Conservation (phyloP, 176 grass and related monocot species). For the Lolium multiflorum region DNA sequence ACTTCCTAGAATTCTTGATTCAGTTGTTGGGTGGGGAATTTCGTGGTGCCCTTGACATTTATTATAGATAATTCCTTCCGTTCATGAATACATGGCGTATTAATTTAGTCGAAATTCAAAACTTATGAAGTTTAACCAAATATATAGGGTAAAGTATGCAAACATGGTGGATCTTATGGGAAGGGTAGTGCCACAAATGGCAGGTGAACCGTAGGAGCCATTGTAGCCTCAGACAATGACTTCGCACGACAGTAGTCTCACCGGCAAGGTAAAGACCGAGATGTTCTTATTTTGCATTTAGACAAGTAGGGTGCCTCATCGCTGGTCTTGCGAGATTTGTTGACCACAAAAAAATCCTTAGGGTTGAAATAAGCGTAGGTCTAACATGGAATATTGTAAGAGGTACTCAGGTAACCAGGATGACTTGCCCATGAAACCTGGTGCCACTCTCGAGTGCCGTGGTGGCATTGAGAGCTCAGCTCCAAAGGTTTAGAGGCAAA, state of each 20-base stretch:
- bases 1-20: constrained; percentile 30
- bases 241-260: background rate
- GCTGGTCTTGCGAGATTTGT: background rate
- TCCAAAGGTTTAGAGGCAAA: constrained; percentile 3
- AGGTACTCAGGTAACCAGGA: constrained; percentile 42
- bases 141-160: too few relatives aligned
- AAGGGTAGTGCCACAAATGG: background rate
- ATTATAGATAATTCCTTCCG: background rate
- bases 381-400: constrained; percentile 48
- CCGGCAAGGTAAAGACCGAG: background rate
- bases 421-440: constrained; percentile 46
- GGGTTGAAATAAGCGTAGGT: constrained; percentile 26
- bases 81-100: too few relatives aligned
- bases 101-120: too few relatives aligned
- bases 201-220: background rate
- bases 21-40: background rate
- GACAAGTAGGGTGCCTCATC: background rate
- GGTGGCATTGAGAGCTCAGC: background rate
- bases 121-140: too few relatives aligned
- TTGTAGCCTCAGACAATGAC: background rate
- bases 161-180: too few relatives aligned
- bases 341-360: background rate
- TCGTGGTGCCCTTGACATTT: constrained; percentile 22
- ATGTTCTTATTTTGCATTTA: background rate
- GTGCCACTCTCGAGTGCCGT: background rate